Base-by-base conservation (phyloP, 805 yeast species). In the Wickerhamiella bombiphila region DNA sequence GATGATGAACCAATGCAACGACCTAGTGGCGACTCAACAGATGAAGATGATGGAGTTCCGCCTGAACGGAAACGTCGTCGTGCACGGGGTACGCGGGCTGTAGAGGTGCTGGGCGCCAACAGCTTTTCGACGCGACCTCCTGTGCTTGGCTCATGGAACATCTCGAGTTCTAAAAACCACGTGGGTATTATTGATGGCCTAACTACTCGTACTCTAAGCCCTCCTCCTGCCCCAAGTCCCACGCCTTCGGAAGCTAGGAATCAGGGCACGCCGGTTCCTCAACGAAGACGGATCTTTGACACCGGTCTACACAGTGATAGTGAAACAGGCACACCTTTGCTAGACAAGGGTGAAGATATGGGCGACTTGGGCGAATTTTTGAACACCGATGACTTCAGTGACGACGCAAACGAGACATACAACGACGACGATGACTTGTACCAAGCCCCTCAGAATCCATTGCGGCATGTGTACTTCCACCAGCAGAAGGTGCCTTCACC, bases 121-220 rank as follows among this genome's bases (percentile, higher is more conserved):
- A 75, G 79, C 4, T 79, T 81, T 18, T 83, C 86, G 37, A 74
- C 83, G 44, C 64, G 93, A 38, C 96, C 97, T 3, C 98, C 98
- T 2, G 71, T 81, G 20, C 64, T 88, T 41, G 97, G 96, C 0
- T 78, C 94, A 2, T 88, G 96, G 93, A 38, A 37, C 13, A 75
- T 79, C 25, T 16, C 33, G 7, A 72, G 77, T 36, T 72, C 72
- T 36, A 60, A 58, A 40, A 76, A 82, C 50, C 95, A 94, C 1
- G 83, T 80, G 57, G 93, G 95, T 17, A 83, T 88, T 41, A 88
- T 88, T 52, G 97, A 88, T 56, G 98, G 98, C 4, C 68, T 82
- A 22, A 76, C 94, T 0, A 91, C 97, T 0, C 68, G 95, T 39
- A 78, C 93, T 2, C 62, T 88, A 44, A 62, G 72, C 45, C 78